Base-by-base conservation (phyloP, 768 basidiomycete genomes). In the Leccinum subtestaceum region DNA sequence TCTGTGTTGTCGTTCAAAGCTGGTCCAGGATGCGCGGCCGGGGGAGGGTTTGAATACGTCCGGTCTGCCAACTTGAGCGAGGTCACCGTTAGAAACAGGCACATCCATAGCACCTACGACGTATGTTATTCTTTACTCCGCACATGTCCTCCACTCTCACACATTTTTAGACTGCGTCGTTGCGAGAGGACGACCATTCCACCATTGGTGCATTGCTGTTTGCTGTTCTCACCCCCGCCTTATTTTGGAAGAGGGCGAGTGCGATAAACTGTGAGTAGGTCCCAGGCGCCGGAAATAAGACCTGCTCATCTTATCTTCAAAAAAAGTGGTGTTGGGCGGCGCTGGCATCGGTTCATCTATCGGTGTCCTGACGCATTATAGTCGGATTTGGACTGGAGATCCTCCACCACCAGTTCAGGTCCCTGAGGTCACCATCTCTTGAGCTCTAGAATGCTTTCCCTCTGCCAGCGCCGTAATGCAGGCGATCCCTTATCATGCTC, bases 101-200 rank as follows among this genome's bases (percentile, higher is more conserved):
- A 86, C 57, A 72, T 85, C 15, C 76, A 76, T 50, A 76, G 76
- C 6, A 76, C 78, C 55, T 89, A 89, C 68, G 77, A 90, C 68
- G 89, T 89, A 69, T 27, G 72, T 63, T 62, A 34, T 36, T 21
- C 3, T n/a, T 34, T 21, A 9, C n/a, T 54, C n/a, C 52, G 32
- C 51, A 17, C 32, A 29, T 51, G 11, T 50, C 34, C 32, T 52
- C 7, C 6, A 3, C 15, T 10, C 62, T 59, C 7, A 68, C 29
- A n/a, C 45, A 25, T 57, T 53, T 52, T 15, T 52, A 91, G 89
- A 81, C 78, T 13, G 74, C 77, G 45, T 78, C 81, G 21, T 72
- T 89, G 54, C 77, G 89, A 62, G 78, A 80, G 50, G 84, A 91
- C 56, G 91, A 93, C 69, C 86, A 90, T 67, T 80, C 88, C 21